These are phyloP conservation scores for Aspergillus ochraceoroseus DNA, from an alignment of 2,329 filamentous ascomycete species.

Conservation along the genomic window DNA sequence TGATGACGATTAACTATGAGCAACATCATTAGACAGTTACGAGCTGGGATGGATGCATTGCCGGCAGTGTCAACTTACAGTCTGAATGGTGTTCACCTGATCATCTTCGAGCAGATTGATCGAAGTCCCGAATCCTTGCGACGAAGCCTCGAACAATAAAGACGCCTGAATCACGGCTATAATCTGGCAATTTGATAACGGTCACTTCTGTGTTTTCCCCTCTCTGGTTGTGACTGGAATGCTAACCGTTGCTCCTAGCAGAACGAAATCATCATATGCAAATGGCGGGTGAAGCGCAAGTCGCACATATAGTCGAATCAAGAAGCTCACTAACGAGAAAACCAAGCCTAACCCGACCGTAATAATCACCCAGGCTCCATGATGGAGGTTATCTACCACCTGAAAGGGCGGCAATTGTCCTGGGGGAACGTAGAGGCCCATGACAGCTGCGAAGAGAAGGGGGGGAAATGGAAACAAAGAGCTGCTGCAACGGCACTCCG, in stretches of 20 bases:
- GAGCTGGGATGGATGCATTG: too few relatives aligned
- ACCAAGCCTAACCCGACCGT: conserved; percentile 37
- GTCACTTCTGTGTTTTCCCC: not conserved
- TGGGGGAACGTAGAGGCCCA: conserved; percentile 31
- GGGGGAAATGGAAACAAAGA: conserved; percentile 1
- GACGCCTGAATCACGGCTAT: conserved; percentile 32
- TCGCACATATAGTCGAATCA: conserved; percentile 39
- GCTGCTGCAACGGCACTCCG: conserved; percentile 1
- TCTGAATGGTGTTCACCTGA: conserved; percentile 27
- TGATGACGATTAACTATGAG: conserved; percentile 31
- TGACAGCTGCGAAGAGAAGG: conserved; percentile 11
- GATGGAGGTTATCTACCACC: conserved; percentile 38
- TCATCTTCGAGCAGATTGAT: conserved; percentile 25
- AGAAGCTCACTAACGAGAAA: conserved; percentile 33
- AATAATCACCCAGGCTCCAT: conserved; percentile 40
- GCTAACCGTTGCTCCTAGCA: conserved; percentile 33
- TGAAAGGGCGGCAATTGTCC: conserved; percentile 37
- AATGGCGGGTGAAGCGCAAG: conserved; percentile 30
- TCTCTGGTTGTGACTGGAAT: not conserved
- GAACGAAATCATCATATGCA: conserved; percentile 33
- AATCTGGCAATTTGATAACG: conserved; percentile 17
- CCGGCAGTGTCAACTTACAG: conserved; percentile 19
- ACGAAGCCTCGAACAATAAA: conserved; percentile 30
- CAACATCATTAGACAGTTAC: conserved; percentile 1
- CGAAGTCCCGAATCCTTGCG: conserved; percentile 34